Evolutionary conservation across 2,329 filamentous ascomycete species (phyloP).

Genomic region (Fusarium subtropicale): DNA sequence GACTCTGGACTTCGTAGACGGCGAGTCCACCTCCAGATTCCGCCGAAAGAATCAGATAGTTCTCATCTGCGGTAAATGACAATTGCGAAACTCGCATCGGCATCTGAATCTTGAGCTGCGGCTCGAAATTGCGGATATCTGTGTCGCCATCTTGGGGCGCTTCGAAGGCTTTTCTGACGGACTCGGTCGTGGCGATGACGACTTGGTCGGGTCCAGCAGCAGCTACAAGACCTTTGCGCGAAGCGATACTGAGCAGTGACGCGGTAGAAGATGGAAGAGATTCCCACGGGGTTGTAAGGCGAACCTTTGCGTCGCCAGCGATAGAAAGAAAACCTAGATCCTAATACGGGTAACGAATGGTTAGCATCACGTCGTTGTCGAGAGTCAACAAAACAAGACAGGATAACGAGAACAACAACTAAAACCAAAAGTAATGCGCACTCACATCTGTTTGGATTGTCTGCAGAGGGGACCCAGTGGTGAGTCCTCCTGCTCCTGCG

Average conservation of each 20-base stretch:
- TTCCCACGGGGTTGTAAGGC: conserved; percentile 83
- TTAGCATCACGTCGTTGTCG: conserved; percentile 33
- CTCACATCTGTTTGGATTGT: conserved; percentile 85
- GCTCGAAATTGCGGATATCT: conserved; percentile 76
- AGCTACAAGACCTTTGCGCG: conserved; percentile 82
- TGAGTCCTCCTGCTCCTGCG: conserved; percentile 53
- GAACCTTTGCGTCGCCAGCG: conserved; percentile 83
- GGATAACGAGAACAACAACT: not conserved
- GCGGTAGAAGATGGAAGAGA: conserved; percentile 79
- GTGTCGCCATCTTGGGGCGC: conserved; percentile 68
- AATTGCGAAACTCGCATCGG: conserved; percentile 86
- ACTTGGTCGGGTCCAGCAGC: conserved; percentile 87
- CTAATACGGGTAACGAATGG: conserved; percentile 53
- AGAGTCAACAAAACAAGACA: conserved; percentile 32
- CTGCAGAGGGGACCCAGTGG: conserved; percentile 73
- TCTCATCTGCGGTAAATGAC: conserved; percentile 90
- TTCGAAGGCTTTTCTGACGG: conserved; percentile 80
- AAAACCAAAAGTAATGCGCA: conserved; percentile 21
- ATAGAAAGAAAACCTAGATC: conserved; percentile 84
- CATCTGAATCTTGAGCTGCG: conserved; percentile 78
- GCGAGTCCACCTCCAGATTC: conserved; percentile 84
- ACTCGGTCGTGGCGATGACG: conserved; percentile 79
- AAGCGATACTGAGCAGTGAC: conserved; percentile 86
- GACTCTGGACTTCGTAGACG: conserved; percentile 79
- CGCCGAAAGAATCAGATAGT: conserved; percentile 83